Evolutionary conservation across 345 rosid species (phyloP), one percentile per base, ranked within the genome.

Genomic region (Gossypium anomalum): DNA sequence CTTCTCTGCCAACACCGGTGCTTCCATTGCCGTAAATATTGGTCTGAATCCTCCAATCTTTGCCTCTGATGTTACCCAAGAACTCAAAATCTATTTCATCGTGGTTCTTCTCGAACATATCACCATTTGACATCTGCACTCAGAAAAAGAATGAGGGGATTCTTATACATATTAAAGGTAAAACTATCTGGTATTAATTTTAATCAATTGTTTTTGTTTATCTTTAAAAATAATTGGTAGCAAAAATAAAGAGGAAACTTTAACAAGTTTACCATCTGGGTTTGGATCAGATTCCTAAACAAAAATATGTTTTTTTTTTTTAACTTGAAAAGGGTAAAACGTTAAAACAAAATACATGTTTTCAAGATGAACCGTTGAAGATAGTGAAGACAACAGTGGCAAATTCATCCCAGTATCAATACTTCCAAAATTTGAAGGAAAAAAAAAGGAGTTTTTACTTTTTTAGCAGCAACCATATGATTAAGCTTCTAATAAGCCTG

Each of bases 21-120:
- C 99, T 95, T 69, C 99, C 98, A 83, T 95, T 91, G 65, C 98
- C 99, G 58, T 95, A 95, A 69, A 93, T 70, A 57, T 95, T 95
- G 55, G 99, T 95, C 85, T 95, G 99, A 83, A 95, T 87, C 89
- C 99, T 95, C 99, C 99, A 95, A 61, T 95, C 89, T 81, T 88
- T 93, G 72, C 98, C 99, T 87, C 98, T 91, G 23, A 95, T 93
- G 81, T 95, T 95, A 4, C 99, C 99, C 83, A 95, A 79, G 85
- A 95, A 95, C 87, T 95, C 98, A 72, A 95, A 95, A 85, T 95
- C 99, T 41, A 95, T 95, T 78, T 95, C 99, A 76, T 95, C 99
- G 49, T 95, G 99, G 78, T 91, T 95, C 88, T 88, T 95, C 92
- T 90, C 88, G 74, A 85, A 95, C 38, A 83, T 86, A 75, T 95